Evolutionary conservation across 2,329 filamentous ascomycete species (phyloP).

Genomic region (Cercospora janseana): DNA sequence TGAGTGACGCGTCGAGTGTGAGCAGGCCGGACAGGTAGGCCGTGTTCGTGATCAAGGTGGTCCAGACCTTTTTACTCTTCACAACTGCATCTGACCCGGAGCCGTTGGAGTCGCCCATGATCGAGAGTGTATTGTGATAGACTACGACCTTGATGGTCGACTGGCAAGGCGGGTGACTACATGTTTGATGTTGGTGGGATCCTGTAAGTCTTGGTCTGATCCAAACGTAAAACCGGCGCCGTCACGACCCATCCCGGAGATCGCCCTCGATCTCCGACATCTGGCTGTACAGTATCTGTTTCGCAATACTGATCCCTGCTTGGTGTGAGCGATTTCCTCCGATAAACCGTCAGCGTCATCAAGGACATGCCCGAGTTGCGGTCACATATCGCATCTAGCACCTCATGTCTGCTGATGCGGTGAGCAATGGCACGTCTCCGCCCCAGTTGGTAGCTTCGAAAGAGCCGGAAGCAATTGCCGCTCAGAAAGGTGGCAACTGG

Average conservation of each 20-base stretch:
- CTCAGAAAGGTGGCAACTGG: conserved; percentile 58
- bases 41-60: conserved; percentile 80
- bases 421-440: conserved; percentile 29
- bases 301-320: not conserved
- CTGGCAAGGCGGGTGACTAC: conserved; percentile 2
- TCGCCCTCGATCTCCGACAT: conserved; percentile 3
- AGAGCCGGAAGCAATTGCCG: conserved; percentile 17
- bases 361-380: conserved; percentile 6
- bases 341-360: conserved; percentile 1
- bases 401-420: conserved; percentile 26
- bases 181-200: conserved; percentile 3
- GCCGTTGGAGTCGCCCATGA: conserved; percentile 26
- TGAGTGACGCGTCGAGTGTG: conserved; percentile 75
- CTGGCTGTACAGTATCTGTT: not conserved
- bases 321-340: not conserved
- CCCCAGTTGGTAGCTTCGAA: conserved; percentile 8
- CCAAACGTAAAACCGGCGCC: conserved; percentile 7
- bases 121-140: not conserved
- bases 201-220: not conserved
- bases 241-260: not conserved
- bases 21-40: conserved; percentile 79
- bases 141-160: conserved; percentile 20
- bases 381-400: not conserved
- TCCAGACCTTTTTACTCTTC: conserved; percentile 65
- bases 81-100: conserved; percentile 34